Evolutionary conservation across 768 basidiomycete species (phyloP).

Genomic region (Plicaturopsis crispa): DNA sequence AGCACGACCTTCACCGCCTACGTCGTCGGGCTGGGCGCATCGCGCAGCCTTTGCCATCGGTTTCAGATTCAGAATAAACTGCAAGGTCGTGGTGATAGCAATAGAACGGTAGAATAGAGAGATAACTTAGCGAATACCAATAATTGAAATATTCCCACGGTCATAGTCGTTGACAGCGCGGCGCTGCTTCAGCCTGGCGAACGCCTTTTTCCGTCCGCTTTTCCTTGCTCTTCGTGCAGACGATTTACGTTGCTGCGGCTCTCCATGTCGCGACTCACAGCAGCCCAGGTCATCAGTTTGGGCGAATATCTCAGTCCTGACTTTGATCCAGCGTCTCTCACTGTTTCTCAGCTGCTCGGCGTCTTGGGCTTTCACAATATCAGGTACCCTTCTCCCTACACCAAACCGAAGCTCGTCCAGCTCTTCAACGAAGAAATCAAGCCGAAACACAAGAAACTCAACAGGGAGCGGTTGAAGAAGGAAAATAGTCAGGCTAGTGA

Average conservation of each 20-base stretch:
- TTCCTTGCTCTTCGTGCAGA: too few species aligned
- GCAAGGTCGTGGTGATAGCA: too few species aligned
- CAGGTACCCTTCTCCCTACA: conserved; percentile 65
- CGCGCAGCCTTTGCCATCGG: too few species aligned
- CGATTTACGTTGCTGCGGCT: conserved; percentile 1
- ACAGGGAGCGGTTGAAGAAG: conserved; percentile 55
- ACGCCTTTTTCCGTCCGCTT: too few species aligned
- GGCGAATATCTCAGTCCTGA: conserved; percentile 77
- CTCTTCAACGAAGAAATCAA: conserved; percentile 77
- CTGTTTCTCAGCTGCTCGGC: conserved; percentile 76
- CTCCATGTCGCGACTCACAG: conserved; percentile 70
- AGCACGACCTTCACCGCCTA: too few species aligned
- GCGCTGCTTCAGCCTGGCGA: too few species aligned
- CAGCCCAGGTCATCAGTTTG: conserved; percentile 63
- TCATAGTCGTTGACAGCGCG: too few species aligned
- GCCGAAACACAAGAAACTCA: conserved; percentile 45
- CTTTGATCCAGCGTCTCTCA: conserved; percentile 68
- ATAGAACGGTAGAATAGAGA: too few species aligned
- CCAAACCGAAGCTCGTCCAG: conserved; percentile 69
- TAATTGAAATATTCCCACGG: too few species aligned
- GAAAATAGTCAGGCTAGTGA: conserved; percentile 71
- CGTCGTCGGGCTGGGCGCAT: too few species aligned
- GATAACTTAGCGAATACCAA: too few species aligned
- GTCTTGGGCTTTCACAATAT: conserved; percentile 73
- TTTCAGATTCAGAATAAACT: too few species aligned